Base-by-base conservation (phyloP, 2,329 filamentous ascomycete genomes). In the Aspergillus sergii region DNA sequence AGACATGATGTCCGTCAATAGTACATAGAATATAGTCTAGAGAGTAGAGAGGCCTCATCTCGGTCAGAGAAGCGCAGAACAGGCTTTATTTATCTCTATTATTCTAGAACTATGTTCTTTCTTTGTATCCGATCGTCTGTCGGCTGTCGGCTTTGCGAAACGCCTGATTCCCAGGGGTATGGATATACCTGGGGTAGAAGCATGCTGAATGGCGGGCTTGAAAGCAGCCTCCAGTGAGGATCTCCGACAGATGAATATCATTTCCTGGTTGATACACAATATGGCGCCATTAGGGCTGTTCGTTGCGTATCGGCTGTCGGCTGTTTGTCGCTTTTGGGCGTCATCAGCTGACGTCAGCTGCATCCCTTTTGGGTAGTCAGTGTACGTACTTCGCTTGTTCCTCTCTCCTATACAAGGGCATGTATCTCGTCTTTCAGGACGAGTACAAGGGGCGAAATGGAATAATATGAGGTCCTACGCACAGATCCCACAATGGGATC, bases 1-100 rank as follows among this genome's bases (percentile, higher is more conserved):
- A 57, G 69, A 59, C 72, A 76, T 76, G 54, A 8, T 64, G 14
- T 36, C 10, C 14, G 28, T 32, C 10, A 14, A n/a, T 28, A 2
- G 3, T 30, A 10, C 23, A 30, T 28, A 30, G 46, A 50, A 8
- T 28, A 19, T 11, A 19, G 8, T 19, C 6, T 16, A 26, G 6
- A 30, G 26, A 30, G 26, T 16, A 19, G 3, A 30, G 26, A 30
- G 12, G 7, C 26, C 14, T n/a, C 46, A 50, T 50, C 12, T 10
- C 14, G 14, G 14, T 2, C 14, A 19, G 46, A 14, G 45, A 48
- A 51, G 34, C 10, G 41, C n/a, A 43, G 41, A 46, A 12, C 11
- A 21, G 11, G n/a, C n/a, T 23, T 5, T 46, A 46, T 46, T 46
- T 23, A 46, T 46, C 4, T 14, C 7, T 11, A 23, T 4, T 23